Conservation (phyloP, 169 alveolate genomes). For the Plasmodium coatneyi region DNA sequence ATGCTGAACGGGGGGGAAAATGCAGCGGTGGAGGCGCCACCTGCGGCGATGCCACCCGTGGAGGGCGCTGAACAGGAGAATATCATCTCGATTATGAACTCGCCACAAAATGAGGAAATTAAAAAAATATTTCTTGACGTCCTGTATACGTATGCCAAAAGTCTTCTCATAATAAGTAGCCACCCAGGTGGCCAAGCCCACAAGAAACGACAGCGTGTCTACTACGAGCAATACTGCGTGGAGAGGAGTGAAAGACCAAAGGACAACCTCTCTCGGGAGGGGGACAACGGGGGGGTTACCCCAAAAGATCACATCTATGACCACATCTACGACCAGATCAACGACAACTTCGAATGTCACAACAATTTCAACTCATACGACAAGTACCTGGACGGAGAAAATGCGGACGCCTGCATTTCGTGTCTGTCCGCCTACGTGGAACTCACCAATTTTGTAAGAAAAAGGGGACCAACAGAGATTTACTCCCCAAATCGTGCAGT, state of each 20-base stretch:
- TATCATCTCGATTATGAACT: constrained; percentile 18
- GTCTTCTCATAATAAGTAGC: constrained; percentile 15
- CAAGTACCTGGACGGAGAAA: constrained; percentile 15
- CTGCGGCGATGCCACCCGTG: neutral
- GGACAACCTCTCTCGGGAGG: neutral
- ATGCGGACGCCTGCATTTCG: constrained; percentile 11
- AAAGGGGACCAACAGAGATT: neutral
- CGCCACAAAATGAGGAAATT: constrained; percentile 24
- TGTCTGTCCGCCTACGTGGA: constrained; percentile 51
- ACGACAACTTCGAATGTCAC: constrained; percentile 26
- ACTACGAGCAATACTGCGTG: neutral
- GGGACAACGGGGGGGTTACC: neutral
- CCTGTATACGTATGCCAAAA: constrained; percentile 33
- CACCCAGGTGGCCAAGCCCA: neutral
- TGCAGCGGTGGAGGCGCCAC: neutral
- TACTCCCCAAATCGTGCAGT: neutral
- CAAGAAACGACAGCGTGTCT: neutral
- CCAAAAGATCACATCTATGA: neutral
- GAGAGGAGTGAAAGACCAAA: neutral
- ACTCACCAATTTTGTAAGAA: constrained; percentile 50
- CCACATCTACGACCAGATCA: neutral
- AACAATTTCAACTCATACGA: constrained; percentile 35
- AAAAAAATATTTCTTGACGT: constrained; percentile 29
- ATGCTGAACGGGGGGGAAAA: neutral
- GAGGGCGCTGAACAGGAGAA: neutral